Percentiles rank a stretch among this genome's conserved stretches.
Conservation (phyloP, 2,329 filamentous ascomycete species). For the Didymella glomerata region DNA sequence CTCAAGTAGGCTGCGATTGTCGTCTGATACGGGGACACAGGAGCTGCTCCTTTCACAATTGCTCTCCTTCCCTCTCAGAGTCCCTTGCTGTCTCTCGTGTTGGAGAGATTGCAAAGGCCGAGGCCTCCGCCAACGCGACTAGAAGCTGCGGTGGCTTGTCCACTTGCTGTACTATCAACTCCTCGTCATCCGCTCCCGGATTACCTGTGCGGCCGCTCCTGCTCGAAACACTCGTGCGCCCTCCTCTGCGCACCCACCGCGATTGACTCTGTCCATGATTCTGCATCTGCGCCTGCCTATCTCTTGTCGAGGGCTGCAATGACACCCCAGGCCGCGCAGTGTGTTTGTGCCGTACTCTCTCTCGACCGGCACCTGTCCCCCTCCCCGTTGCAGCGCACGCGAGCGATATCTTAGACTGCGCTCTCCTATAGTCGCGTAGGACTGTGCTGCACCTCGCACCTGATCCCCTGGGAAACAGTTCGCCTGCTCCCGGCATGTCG, state of each 20-base stretch:
- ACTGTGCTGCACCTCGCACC: background rate
- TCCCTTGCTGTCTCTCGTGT: no score
- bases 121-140: conserved; percentile 15
- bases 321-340: conserved; percentile 23
- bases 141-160: conserved; percentile 16
- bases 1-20: background rate
- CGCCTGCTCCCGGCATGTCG: conserved; percentile 41
- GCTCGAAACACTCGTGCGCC: conserved; percentile 24
- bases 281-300: conserved; percentile 56
- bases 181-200: conserved; percentile 8
- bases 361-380: conserved; percentile 8
- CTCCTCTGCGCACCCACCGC: conserved; percentile 16
- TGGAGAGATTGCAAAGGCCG: conserved; percentile 1
- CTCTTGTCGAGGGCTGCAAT: conserved; percentile 47
- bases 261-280: conserved; percentile 14
- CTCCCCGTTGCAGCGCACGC: conserved; percentile 8
- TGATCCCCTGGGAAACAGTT: background rate
- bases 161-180: background rate
- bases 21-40: background rate
- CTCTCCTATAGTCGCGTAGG: background rate
- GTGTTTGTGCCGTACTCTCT: conserved; percentile 13
- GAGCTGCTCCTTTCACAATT: background rate
- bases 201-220: conserved; percentile 16
- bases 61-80: no score
- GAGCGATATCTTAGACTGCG: conserved; percentile 3